These are phyloP conservation scores for Salix caprea DNA, from an alignment of 345 rosid species.

Conservation along the genomic window DNA sequence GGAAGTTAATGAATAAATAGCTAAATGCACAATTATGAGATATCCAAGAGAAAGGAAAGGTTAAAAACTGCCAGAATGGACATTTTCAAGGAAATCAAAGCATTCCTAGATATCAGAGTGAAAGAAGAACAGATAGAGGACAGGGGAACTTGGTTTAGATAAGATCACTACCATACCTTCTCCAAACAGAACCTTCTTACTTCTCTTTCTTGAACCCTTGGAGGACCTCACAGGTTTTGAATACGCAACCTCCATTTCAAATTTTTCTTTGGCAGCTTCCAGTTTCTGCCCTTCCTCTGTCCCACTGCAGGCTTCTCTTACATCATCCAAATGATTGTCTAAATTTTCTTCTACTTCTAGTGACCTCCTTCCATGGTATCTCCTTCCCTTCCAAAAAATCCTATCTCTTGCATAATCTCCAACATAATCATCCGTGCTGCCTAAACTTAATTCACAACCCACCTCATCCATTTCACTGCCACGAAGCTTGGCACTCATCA, in stretches of 20 bases:
- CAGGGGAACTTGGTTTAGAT: not conserved
- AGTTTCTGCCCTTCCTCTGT: conserved; percentile 65
- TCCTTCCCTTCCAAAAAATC: conserved; percentile 44
- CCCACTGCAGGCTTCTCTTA: conserved; percentile 80
- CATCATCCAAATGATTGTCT: conserved; percentile 56
- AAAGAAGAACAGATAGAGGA: not conserved
- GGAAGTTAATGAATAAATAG: not conserved
- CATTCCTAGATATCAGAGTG: not conserved
- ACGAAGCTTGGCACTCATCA: conserved; percentile 57
- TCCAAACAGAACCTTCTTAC: conserved; percentile 46
- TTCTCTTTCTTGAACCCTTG: conserved; percentile 25
- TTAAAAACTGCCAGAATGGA: not conserved
- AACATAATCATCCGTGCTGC: conserved; percentile 68
- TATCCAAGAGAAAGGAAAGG: not conserved
- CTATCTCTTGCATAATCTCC: conserved; percentile 40
- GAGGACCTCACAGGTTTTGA: conserved; percentile 31
- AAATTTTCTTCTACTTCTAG: conserved; percentile 41
- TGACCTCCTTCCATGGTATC: conserved; percentile 36
- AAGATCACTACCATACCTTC: conserved; percentile 44
- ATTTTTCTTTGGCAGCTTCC: conserved; percentile 38
- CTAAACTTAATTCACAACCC: conserved; percentile 67
- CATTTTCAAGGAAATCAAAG: not conserved
- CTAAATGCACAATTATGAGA: not conserved
- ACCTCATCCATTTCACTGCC: conserved; percentile 57
- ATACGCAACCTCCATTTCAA: conserved; percentile 29